A percentile compares a stretch with the other conserved stretches of the same genome.
Conservation (phyloP, 805 yeast genomes). For the Nakazawaea wyomingensis region DNA sequence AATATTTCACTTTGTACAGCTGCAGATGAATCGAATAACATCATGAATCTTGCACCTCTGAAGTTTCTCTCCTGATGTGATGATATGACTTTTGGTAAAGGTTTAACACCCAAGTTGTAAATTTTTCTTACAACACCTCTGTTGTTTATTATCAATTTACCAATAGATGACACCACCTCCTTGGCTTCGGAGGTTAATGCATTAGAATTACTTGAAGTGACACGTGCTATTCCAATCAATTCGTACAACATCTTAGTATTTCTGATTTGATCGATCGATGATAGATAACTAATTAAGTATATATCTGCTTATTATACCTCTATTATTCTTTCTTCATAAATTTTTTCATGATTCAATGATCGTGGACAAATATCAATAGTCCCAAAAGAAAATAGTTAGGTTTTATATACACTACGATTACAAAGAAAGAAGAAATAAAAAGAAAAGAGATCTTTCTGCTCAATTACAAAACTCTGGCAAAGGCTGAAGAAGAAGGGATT, state of each 20-base stretch:
- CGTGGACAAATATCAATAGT: too few relatives aligned
- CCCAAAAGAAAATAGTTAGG: too few relatives aligned
- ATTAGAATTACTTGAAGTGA: slow-evolving; percentile 44
- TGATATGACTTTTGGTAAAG: slow-evolving; percentile 74
- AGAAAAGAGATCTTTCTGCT: too few relatives aligned
- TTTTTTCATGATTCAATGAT: too few relatives aligned
- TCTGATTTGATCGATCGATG: neutral
- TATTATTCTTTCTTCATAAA: too few relatives aligned
- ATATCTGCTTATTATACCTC: too few relatives aligned
- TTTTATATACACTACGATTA: too few relatives aligned
- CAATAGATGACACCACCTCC: slow-evolving; percentile 52
- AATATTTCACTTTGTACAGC: slow-evolving; percentile 82
- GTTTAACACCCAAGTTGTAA: slow-evolving; percentile 70
- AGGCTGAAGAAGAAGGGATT: too few relatives aligned
- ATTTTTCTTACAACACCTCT: slow-evolving; percentile 92
- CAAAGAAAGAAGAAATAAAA: too few relatives aligned
- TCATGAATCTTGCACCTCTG: slow-evolving; percentile 82
- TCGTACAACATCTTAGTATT: slow-evolving; percentile 69
- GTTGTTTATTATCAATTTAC: slow-evolving; percentile 75
- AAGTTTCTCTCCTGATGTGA: slow-evolving; percentile 87
- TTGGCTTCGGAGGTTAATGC: slow-evolving; percentile 53
- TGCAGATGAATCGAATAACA: slow-evolving; percentile 82
- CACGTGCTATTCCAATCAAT: slow-evolving; percentile 84
- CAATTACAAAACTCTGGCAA: too few relatives aligned
- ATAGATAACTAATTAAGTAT: too few relatives aligned